A percentile compares a stretch with the other conserved stretches of the same genome.
These are phyloP conservation scores for Pestalotiopsis fici DNA, from an alignment of 2,329 filamentous ascomycete genomes.

Conservation along the genomic window DNA sequence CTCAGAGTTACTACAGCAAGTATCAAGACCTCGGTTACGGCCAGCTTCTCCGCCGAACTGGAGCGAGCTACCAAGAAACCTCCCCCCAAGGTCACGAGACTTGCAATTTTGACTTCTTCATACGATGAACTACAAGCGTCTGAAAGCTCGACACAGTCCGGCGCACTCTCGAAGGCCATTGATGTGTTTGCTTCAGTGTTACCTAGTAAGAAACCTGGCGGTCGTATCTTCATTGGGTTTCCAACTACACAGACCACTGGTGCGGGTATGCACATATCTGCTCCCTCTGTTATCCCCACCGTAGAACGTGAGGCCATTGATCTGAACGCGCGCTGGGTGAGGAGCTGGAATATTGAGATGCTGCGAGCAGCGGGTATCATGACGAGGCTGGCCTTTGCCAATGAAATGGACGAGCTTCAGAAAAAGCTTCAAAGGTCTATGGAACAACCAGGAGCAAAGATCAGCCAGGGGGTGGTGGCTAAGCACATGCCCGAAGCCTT, in stretches of 20 bases:
- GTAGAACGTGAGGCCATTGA: conserved; percentile 97
- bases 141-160: conserved; percentile 48
- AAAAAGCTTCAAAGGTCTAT: conserved; percentile 53
- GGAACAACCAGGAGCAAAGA: conserved; percentile 47
- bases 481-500: conserved; percentile 76
- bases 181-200: conserved; percentile 91
- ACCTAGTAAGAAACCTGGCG: conserved; percentile 78
- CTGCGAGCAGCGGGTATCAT: conserved; percentile 88
- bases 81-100: conserved; percentile 81
- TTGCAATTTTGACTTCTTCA: conserved; percentile 88
- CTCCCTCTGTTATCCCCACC: conserved; percentile 93
- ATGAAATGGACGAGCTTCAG: conserved; percentile 81
- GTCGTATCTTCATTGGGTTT: conserved; percentile 95
- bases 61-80: conserved; percentile 97
- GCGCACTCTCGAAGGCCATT: conserved; percentile 54
- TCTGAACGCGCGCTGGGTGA: conserved; percentile 91
- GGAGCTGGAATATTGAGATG: conserved; percentile 94
- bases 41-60: conserved; percentile 78
- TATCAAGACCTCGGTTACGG: conserved; percentile 73
- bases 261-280: conserved; percentile 89
- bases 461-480: conserved; percentile 64
- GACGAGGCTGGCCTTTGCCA: conserved; percentile 81
- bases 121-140: conserved; percentile 79
- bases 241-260: conserved; percentile 97
- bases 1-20: conserved; percentile 83